Conservation (phyloP, 2,329 filamentous ascomycete species). For the Microdochium paspali region DNA sequence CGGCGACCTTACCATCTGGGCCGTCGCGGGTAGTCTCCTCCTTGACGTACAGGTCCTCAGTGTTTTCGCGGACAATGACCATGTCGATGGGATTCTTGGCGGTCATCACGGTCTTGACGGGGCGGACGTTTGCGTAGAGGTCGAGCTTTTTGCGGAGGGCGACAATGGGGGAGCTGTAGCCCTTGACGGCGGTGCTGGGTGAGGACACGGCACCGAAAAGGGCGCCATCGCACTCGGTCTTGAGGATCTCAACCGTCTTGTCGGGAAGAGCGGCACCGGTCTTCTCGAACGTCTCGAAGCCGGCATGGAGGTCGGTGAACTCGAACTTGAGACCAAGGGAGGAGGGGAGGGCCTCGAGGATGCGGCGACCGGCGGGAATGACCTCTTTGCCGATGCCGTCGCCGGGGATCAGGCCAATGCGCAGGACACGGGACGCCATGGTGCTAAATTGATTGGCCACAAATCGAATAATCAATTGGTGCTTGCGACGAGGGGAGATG, state of each 20-base stretch:
- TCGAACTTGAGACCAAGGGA: constrained; percentile 89
- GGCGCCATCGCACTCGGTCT: constrained; percentile 87
- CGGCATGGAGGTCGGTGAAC: constrained; percentile 87
- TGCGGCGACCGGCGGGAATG: constrained; percentile 83
- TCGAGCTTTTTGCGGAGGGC: constrained; percentile 91
- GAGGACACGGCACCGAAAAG: constrained; percentile 95
- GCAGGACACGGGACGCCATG: constrained; percentile 57
- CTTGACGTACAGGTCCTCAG: constrained; percentile 96
- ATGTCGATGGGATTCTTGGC: constrained; percentile 72
- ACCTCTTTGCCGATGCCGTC: constrained; percentile 98
- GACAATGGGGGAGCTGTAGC: constrained; percentile 95
- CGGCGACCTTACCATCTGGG: constrained; percentile 73
- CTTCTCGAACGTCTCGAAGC: constrained; percentile 86
- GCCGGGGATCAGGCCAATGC: constrained; percentile 85
- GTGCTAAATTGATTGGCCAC: not conserved
- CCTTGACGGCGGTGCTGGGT: constrained; percentile 78
- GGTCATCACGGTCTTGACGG: constrained; percentile 74
- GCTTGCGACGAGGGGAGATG: no score
- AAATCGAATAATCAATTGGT: constrained; percentile 20
- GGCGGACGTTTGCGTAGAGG: constrained; percentile 94
- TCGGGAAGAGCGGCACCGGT: constrained; percentile 85
- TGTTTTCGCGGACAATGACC: constrained; percentile 98
- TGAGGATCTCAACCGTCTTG: constrained; percentile 79
- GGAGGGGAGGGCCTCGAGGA: constrained; percentile 87
- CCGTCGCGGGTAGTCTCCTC: constrained; percentile 79